Conservation (phyloP, 495 filamentous ascomycete genomes). For the Penicillium canariense region DNA sequence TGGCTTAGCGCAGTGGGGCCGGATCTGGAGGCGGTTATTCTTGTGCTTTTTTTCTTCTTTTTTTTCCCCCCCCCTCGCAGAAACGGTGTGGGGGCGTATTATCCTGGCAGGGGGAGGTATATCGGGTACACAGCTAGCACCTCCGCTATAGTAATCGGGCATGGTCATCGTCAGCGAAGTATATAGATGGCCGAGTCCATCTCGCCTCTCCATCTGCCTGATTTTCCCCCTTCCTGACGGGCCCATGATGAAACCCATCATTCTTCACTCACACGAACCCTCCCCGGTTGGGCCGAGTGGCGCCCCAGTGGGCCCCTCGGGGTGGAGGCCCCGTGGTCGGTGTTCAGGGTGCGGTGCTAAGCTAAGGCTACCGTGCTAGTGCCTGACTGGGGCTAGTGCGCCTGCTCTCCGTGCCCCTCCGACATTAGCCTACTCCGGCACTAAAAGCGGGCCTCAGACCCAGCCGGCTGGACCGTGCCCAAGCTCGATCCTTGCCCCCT, state of each 20-base stretch:
- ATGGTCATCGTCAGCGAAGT: neutral
- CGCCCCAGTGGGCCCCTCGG: conserved; percentile 24
- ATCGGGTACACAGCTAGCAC: neutral
- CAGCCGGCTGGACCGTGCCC: conserved; percentile 27
- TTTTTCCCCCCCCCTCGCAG: neutral
- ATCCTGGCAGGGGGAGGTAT: neutral
- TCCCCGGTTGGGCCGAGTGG: conserved; percentile 26
- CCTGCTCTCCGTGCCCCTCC: conserved; percentile 32
- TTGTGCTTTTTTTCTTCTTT: conserved; percentile 9
- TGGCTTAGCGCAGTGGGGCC: conserved; percentile 39
- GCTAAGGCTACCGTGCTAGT: conserved; percentile 11
- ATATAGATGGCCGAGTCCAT: neutral
- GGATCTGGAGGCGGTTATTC: conserved; percentile 42
- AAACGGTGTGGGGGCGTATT: neutral
- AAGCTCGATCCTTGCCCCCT: conserved; percentile 21
- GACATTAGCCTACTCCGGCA: conserved; percentile 24
- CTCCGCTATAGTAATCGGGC: no score
- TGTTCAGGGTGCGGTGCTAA: conserved; percentile 13
- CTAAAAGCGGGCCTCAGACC: conserved; percentile 19
- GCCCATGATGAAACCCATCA: neutral
- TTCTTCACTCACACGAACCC: conserved; percentile 9
- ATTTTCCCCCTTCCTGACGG: neutral
- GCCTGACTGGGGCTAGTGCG: conserved; percentile 13
- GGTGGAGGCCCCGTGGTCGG: conserved; percentile 27
- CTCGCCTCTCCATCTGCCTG: neutral